These are phyloP conservation scores for Debaryomycetaceae sp. DNA, from an alignment of 1,139 yeast genomes.

Conservation along the genomic window DNA sequence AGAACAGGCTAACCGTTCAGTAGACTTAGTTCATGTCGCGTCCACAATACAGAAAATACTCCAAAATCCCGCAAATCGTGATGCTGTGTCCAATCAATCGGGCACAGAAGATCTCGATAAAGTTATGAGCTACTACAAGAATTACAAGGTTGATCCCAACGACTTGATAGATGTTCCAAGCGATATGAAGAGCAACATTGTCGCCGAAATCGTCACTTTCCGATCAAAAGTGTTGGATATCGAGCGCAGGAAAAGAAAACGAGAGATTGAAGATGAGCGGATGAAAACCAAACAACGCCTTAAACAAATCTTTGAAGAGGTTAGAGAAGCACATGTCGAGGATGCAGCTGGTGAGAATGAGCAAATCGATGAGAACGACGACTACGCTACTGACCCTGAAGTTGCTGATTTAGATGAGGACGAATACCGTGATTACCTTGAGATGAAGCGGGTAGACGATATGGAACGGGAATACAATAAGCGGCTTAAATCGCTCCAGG, in stretches of 20 bases:
- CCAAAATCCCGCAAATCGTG: slow-evolving; percentile 11
- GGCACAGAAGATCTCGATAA: slow-evolving; percentile 28
- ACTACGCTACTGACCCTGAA: slow-evolving; percentile 10
- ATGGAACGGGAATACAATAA: slow-evolving; percentile 12
- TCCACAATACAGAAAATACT: slow-evolving; percentile 8
- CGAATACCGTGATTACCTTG: slow-evolving; percentile 19
- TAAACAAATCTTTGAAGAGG: slow-evolving; percentile 38
- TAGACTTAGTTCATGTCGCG: not conserved
- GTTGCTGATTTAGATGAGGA: slow-evolving; percentile 21
- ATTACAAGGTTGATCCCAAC: slow-evolving; percentile 46
- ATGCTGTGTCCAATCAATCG: slow-evolving; percentile 9
- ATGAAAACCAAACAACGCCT: slow-evolving; percentile 40
- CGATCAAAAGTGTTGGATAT: slow-evolving; percentile 48
- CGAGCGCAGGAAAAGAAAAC: slow-evolving; percentile 45
- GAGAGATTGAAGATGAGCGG: slow-evolving; percentile 42
- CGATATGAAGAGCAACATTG: slow-evolving; percentile 45
- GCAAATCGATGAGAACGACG: slow-evolving; percentile 1
- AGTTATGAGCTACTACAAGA: slow-evolving; percentile 22
- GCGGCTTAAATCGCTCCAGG: slow-evolving; percentile 8
- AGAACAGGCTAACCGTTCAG: not conserved
- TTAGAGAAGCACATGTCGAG: slow-evolving; percentile 3
- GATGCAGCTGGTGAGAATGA: slow-evolving; percentile 3
- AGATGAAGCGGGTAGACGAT: slow-evolving; percentile 7
- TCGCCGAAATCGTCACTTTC: slow-evolving; percentile 50
- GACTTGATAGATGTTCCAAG: slow-evolving; percentile 57